Evolutionary conservation across 306 rosid species (phyloP).

Genomic region (Boehmeria nivea): DNA sequence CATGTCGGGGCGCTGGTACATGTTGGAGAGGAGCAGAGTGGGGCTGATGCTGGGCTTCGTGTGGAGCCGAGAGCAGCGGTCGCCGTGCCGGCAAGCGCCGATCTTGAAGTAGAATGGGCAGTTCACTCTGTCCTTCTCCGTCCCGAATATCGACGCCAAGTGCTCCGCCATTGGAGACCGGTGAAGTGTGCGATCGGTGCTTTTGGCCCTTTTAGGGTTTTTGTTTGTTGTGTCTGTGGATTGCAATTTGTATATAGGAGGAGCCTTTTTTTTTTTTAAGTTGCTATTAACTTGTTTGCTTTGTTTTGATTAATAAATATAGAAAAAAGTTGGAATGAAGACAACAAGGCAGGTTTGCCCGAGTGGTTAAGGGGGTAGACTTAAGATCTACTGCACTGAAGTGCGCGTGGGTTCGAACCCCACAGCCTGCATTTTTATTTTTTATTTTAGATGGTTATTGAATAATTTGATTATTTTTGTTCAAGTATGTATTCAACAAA

Average conservation of each 20-base stretch:
- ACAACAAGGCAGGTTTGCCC: slow-evolving; percentile 65
- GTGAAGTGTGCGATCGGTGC: background rate
- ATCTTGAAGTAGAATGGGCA: slow-evolving; percentile 99
- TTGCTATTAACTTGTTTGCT: no score
- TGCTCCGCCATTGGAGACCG: slow-evolving; percentile 84
- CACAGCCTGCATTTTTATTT: slow-evolving; percentile 54
- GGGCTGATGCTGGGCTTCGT: slow-evolving; percentile 96
- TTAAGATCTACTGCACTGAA: slow-evolving; percentile 77
- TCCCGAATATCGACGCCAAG: slow-evolving; percentile 94
- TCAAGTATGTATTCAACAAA: no score
- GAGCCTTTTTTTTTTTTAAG: no score
- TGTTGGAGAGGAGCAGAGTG: slow-evolving; percentile 85
- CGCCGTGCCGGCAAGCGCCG: slow-evolving; percentile 99
- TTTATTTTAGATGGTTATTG: background rate
- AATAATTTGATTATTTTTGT: no score
- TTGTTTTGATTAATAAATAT: rapidly evolving
- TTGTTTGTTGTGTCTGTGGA: background rate
- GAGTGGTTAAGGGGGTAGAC: slow-evolving; percentile 93
- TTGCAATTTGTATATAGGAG: no score
- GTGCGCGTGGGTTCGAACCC: slow-evolving; percentile 99
- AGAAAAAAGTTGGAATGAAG: rapidly evolving
- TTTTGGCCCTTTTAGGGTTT: slow-evolving; percentile 23
- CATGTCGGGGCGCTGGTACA: slow-evolving; percentile 94
- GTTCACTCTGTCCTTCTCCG: slow-evolving; percentile 95
- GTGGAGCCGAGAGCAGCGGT: slow-evolving; percentile 95